These are phyloP conservation scores for Lentinula detonsa DNA, from an alignment of 768 basidiomycete genomes.

Conservation along the genomic window DNA sequence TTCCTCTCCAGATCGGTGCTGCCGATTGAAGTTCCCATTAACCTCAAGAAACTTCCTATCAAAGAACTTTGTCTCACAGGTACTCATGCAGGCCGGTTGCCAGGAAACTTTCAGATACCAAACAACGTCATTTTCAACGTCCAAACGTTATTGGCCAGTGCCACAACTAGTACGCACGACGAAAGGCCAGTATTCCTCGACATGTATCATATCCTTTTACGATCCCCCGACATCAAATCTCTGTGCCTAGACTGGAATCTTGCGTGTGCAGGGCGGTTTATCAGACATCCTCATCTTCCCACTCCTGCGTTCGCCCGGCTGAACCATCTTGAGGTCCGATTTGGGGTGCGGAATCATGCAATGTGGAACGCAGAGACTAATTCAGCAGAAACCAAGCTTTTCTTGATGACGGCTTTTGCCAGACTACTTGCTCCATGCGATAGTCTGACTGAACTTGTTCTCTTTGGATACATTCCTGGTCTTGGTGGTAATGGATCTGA, in stretches of 20 bases:
- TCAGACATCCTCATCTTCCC: conserved; percentile 10
- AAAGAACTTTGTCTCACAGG: conserved; percentile 30
- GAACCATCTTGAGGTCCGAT: conserved; percentile 10
- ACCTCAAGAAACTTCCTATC: conserved; percentile 31
- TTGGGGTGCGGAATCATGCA: not conserved
- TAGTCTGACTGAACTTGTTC: not conserved
- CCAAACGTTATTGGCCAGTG: not conserved
- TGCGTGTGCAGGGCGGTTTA: conserved; percentile 29
- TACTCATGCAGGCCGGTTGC: conserved; percentile 25
- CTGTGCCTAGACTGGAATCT: conserved; percentile 36
- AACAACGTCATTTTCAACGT: not conserved
- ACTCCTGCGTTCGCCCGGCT: conserved; percentile 13
- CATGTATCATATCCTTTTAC: not conserved
- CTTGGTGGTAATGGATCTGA: not conserved
- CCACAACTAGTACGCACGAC: conserved; percentile 3
- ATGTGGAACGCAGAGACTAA: not conserved
- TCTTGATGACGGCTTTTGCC: not conserved
- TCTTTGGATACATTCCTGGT: not conserved
- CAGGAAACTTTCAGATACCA: conserved; percentile 1
- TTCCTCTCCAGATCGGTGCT: not conserved
- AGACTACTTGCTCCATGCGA: not conserved
- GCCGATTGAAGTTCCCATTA: not conserved
- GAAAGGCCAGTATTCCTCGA: conserved; percentile 13
- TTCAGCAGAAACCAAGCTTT: not conserved
- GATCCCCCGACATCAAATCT: conserved; percentile 24